A percentile compares a stretch with the other conserved stretches of the same genome.
Evolutionary conservation across 2,329 filamentous ascomycete species (phyloP).

Genomic region (Calcarisporium arbuscula): DNA sequence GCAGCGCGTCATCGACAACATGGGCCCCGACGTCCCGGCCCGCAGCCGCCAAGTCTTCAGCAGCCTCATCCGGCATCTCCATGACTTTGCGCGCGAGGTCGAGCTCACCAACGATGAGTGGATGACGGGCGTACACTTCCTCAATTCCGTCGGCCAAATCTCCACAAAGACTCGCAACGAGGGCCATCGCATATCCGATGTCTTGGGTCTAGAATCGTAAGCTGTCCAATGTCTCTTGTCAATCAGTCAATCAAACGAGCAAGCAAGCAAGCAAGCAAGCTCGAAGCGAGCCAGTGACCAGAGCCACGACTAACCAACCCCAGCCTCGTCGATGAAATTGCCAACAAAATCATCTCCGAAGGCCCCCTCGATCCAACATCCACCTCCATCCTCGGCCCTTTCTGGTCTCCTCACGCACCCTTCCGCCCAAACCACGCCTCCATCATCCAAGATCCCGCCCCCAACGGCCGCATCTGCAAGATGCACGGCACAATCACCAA

Average conservation of each 20-base stretch:
- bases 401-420: conserved; percentile 70
- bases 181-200: conserved; percentile 64
- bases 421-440: conserved; percentile 61
- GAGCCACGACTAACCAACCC: neutral
- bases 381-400: conserved; percentile 69
- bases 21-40: conserved; percentile 62
- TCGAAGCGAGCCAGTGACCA: neutral
- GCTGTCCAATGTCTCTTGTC: conserved; percentile 21
- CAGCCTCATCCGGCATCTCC: conserved; percentile 63
- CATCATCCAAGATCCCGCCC: conserved; percentile 57
- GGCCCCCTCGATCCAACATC: conserved; percentile 60
- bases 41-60: conserved; percentile 58
- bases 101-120: conserved; percentile 73
- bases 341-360: conserved; percentile 57
- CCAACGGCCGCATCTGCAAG: conserved; percentile 52
- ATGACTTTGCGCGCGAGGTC: conserved; percentile 72
- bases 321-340: conserved; percentile 55
- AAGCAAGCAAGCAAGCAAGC: neutral
- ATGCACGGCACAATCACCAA: conserved; percentile 67
- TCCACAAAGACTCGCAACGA: conserved; percentile 66
- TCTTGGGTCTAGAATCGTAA: conserved; percentile 67
- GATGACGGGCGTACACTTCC: conserved; percentile 67
- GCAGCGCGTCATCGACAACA: conserved; percentile 63
- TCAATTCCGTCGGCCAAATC: conserved; percentile 68
- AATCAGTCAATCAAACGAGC: neutral